phyloP scores from a whole-genome alignment of 2,329 filamentous ascomycete genomes.

The Aspergillus aculeatinus region DNA sequence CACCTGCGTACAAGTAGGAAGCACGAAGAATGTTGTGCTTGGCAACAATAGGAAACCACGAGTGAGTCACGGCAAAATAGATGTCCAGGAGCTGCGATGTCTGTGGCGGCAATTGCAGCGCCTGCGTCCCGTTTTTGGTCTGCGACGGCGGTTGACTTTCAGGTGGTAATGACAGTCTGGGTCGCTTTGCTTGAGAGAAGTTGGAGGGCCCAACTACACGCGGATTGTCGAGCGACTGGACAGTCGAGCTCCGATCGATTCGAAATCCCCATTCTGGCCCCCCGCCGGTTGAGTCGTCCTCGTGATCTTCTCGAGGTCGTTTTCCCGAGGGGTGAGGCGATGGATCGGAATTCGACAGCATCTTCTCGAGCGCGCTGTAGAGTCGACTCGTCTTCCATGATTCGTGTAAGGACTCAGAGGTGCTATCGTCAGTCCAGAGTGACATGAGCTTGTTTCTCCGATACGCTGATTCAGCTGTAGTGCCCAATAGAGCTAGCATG shows the following conservation, averaged over 20 bases:
- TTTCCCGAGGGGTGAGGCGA: slow-evolving; percentile 28
- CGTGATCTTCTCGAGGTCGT: slow-evolving; percentile 34
- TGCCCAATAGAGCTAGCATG: slow-evolving; percentile 41
- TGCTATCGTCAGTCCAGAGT: slow-evolving; percentile 41
- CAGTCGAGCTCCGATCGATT: slow-evolving; percentile 28
- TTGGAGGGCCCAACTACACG: slow-evolving; percentile 29
- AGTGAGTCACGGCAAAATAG: slow-evolving; percentile 59
- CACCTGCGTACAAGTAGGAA: slow-evolving; percentile 55
- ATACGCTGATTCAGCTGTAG: slow-evolving; percentile 31
- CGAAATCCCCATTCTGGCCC: slow-evolving; percentile 34
- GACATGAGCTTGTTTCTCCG: slow-evolving; percentile 37
- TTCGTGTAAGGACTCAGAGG: slow-evolving; percentile 45
- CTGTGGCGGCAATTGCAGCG: slow-evolving; percentile 47
- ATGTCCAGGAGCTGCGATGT: slow-evolving; percentile 55
- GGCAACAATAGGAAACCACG: slow-evolving; percentile 60
- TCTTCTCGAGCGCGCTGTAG: slow-evolving; percentile 41
- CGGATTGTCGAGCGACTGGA: slow-evolving; percentile 30
- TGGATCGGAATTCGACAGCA: slow-evolving; percentile 38
- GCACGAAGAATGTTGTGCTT: slow-evolving; percentile 57
- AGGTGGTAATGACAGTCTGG: slow-evolving; percentile 24
- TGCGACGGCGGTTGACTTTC: slow-evolving; percentile 13
- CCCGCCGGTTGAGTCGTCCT: slow-evolving; percentile 17
- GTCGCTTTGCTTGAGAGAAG: slow-evolving; percentile 29
- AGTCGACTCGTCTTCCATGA: slow-evolving; percentile 46
- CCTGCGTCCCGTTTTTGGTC: slow-evolving; percentile 8